Evolutionary conservation across 441 rosid species (phyloP), one percentile per base, ranked within the genome.

Genomic region (Francoa sonchifolia): DNA sequence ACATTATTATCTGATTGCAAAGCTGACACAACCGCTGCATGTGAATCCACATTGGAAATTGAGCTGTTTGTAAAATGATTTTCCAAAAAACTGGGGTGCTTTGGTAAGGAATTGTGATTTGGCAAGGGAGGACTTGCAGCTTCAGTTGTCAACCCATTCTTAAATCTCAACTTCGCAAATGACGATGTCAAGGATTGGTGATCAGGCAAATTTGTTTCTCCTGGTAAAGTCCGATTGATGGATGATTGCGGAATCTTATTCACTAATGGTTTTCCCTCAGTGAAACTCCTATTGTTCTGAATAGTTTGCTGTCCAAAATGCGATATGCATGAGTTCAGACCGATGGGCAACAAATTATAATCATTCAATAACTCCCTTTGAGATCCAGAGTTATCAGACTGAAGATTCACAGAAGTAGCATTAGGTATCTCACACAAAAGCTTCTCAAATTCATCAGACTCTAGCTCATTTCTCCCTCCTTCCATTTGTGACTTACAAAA

Each of bases 361-460:
- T 39, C 57, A 46, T 50, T 55, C 12, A 48, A 39, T 32, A 66
- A 52, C 36, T 28, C 52, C 44, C 47, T 43, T 60, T 57, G 59
- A 5, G 55, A 39, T 39, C 50, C 51, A 48, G 57, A 56, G 44
- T 65, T 77, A 39, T 68, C 73, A 23, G 59, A 50, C 28, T 67
- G 70, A 5, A 65, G 52, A 52, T 62, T 68, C 39, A 71, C 81
- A 23, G 78, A 71, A 42, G 84, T 85, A 41, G 79, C 78, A 51
- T 71, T 74, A 0, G 96, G 95, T 55, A 81, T 79, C 75, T 82
- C 96, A 15, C 85, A 67, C 0, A 85, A 78, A 66, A 85, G 82
- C 67, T 62, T 79, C 55, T 82, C 96, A 25, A 82, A 50, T 52
- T 85, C 96, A 64, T 81, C 96, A 11, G 56, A 68, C 56, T 73